Percentiles rank a stretch among this genome's conserved stretches.
These are phyloP conservation scores for Sclerotinia nivalis DNA, from an alignment of 2,329 filamentous ascomycete genomes.

Conservation along the genomic window DNA sequence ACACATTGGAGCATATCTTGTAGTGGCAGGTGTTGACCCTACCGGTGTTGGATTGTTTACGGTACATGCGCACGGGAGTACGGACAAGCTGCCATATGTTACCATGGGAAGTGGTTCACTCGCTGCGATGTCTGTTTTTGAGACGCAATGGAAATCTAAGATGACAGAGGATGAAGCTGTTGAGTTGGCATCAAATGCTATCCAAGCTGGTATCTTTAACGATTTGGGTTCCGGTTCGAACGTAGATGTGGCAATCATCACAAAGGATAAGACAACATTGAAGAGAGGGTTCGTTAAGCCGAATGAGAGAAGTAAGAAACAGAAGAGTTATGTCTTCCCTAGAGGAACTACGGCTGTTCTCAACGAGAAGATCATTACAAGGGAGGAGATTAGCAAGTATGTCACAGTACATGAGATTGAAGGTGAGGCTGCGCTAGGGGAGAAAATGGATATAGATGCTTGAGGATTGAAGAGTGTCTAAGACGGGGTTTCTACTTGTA, in stretches of 20 bases:
- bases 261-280: conserved; percentile 89
- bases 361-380: conserved; percentile 94
- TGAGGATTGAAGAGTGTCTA: conserved; percentile 41
- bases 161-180: conserved; percentile 80
- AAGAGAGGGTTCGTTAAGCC: conserved; percentile 91
- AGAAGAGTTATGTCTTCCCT: conserved; percentile 88
- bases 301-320: conserved; percentile 87
- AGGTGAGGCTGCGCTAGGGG: conserved; percentile 57
- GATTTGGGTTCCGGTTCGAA: conserved; percentile 96
- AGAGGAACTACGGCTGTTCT: conserved; percentile 93
- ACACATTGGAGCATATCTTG: conserved; percentile 95
- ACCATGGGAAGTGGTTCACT: conserved; percentile 97
- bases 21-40: conserved; percentile 94
- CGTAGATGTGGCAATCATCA: conserved; percentile 95
- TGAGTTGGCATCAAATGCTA: conserved; percentile 79
- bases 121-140: conserved; percentile 97
- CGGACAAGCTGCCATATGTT: conserved; percentile 98
- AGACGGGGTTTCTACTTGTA: conserved; percentile 20
- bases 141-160: conserved; percentile 86
- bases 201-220: conserved; percentile 97
- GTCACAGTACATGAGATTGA: conserved; percentile 84
- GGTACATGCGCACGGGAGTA: conserved; percentile 96
- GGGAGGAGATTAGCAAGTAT: conserved; percentile 91
- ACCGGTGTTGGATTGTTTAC: conserved; percentile 96
- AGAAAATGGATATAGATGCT: conserved; percentile 69